Evolutionary conservation across 306 rosid species (phyloP), one percentile per base, ranked within the genome.

Genomic region (Vigna hirtella): DNA sequence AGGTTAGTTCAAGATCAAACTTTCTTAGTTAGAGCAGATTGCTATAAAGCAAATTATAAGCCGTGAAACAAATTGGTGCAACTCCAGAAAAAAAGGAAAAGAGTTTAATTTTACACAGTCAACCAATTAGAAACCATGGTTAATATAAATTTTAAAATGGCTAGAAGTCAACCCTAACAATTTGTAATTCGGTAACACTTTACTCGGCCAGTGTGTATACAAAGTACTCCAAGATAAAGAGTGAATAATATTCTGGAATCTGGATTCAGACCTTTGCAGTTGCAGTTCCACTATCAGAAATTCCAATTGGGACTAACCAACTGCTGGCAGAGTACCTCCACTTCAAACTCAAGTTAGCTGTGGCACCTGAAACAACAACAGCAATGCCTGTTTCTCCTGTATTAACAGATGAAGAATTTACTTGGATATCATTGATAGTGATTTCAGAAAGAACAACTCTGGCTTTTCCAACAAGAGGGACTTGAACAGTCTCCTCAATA

Each of bases 211-310:
- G 55, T 16, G 58, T n/a, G 11, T 52, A 52, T 4, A 56, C 8
- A 2, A 26, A 26, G 13, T 58, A 24, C 4, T 58, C 40, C 11
- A 10, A 57, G 63, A 57, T 57, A 26, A 13, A 26, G 30, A 18
- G 43, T 52, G 53, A 63, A 30, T 15, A 45, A 63, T 73, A 81
- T 76, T 72, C 48, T 62, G 55, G 24, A 36, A 11, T 45, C 50
- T 45, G 50, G 15, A 12, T 24, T 5, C 28, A 55, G 80, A 93
- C 98, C 97, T 88, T 83, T 36, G 88, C 88, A 75, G 88, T 80
- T 32, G 98, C 98, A 3, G 61, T 86, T 24, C 98, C 98, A 72
- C 87, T 16, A 81, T 92, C 98, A 5, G 97, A 83, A 72, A 92
- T 84, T 43, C 86, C 88, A 79, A 88, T 59, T 30, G 90, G 90